phyloP scores from a whole-genome alignment of 768 basidiomycete species.

The Tephrocybe sp. region DNA sequence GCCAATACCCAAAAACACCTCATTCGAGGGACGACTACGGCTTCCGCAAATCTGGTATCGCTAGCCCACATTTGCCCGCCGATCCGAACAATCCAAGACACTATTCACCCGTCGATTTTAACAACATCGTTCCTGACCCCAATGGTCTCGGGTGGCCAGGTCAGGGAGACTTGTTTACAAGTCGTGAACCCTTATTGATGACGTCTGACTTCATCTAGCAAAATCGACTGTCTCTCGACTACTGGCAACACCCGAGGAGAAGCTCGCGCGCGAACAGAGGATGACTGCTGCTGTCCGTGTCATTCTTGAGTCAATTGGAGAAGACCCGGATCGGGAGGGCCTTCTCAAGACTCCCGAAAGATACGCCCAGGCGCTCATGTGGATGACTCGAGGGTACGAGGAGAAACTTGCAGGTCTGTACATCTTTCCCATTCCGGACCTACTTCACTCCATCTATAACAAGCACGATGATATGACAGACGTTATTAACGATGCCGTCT shows the following conservation, averaged over 20 bases:
- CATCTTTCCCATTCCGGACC: slow-evolving; percentile 17
- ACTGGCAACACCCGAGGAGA: slow-evolving; percentile 76
- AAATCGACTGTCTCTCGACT: slow-evolving; percentile 88
- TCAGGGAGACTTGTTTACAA: slow-evolving; percentile 28
- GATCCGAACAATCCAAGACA: slow-evolving; percentile 31
- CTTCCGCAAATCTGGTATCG: slow-evolving; percentile 70
- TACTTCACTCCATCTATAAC: slow-evolving; percentile 13
- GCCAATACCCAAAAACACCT: slow-evolving; percentile 22
- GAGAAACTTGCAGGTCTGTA: slow-evolving; percentile 81
- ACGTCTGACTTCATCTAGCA: slow-evolving; percentile 44
- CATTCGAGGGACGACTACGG: slow-evolving; percentile 77
- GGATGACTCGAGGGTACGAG: slow-evolving; percentile 99
- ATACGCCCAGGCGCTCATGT: slow-evolving; percentile 95
- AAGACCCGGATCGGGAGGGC: slow-evolving; percentile 96
- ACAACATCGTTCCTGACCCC: slow-evolving; percentile 48
- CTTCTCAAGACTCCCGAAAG: slow-evolving; percentile 89
- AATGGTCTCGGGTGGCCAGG: slow-evolving; percentile 95
- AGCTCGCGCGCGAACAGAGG: slow-evolving; percentile 67
- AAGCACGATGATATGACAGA: slow-evolving; percentile 46
- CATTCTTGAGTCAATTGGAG: slow-evolving; percentile 95
- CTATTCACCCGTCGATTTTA: slow-evolving; percentile 37
- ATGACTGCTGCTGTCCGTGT: slow-evolving; percentile 86
- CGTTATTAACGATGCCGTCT: slow-evolving; percentile 98
- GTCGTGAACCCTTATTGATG: slow-evolving; percentile 1
- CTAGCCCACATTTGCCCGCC: slow-evolving; percentile 52